A percentile compares a stretch with the other conserved stretches of the same genome.
Evolutionary conservation across 495 filamentous ascomycete species (phyloP).

Genomic region (Talaromyces proteolyticus): DNA sequence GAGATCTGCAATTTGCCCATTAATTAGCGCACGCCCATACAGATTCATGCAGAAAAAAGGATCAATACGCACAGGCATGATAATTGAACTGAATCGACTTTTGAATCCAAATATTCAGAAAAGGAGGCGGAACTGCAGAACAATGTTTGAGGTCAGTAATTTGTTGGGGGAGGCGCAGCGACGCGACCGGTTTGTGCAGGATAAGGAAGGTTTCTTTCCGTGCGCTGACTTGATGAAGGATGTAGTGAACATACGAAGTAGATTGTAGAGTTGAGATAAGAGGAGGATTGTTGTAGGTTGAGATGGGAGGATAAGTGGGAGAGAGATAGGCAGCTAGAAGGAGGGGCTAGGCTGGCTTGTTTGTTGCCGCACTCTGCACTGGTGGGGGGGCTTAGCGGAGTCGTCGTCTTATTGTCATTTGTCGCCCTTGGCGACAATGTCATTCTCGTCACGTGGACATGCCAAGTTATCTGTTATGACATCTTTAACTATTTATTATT

Average conservation of each 20-base stretch:
- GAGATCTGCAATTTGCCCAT: conserved; percentile 24
- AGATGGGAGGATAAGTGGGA: not conserved
- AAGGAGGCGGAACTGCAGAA: not conserved
- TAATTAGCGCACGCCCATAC: conserved; percentile 7
- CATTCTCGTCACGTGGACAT: too few relatives aligned
- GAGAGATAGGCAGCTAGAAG: too few relatives aligned
- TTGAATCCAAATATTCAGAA: conserved; percentile 22
- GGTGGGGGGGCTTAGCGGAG: too few relatives aligned
- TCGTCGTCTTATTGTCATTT: too few relatives aligned
- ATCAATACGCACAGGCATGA: conserved; percentile 4
- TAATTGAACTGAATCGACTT: not conserved
- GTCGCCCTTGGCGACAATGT: too few relatives aligned
- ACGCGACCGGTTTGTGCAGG: conserved; percentile 5
- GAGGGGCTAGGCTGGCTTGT: too few relatives aligned
- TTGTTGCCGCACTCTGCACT: too few relatives aligned
- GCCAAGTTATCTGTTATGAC: too few relatives aligned
- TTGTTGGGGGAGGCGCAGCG: not conserved
- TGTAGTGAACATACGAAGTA: conserved; percentile 35
- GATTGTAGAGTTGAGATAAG: conserved; percentile 5
- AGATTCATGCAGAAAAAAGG: not conserved
- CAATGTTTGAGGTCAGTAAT: not conserved
- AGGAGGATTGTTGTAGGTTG: conserved; percentile 8
- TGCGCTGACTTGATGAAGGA: too few relatives aligned
- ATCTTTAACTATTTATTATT: too few relatives aligned
- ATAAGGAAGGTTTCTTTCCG: too few relatives aligned